Evolutionary conservation across 371 early-diverging fungal genomes (phyloP), one percentile per base, ranked within the genome.

Genomic region (Zancudomyces culisetae): DNA sequence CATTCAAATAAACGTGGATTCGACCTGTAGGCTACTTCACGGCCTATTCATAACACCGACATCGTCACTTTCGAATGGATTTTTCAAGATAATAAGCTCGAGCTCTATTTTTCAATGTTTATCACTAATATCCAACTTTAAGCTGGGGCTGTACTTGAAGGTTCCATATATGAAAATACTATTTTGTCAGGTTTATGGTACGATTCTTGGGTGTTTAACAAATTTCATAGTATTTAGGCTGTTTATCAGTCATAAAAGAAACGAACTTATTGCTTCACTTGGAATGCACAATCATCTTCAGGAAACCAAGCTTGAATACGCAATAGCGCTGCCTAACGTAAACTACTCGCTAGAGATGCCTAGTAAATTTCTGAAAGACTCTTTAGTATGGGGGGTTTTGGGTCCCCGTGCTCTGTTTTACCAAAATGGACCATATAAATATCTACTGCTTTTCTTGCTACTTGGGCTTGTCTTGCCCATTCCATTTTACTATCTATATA

Each of bases 131-230:
- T 49, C 58, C 15, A 76, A 76, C 56, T 60, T 77, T 15, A 77
- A 76, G 75, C 49, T 64, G 10, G 60, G 57, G 21, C 51, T 54
- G 26, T 64, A 64, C 52, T 50, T 64, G 56, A 64, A 79, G 58
- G 73, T 78, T 3, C 80, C 80, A 30, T 77, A 77, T 1, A 52
- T 67, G 18, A 71, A 71, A 46, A 73, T 80, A 75, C 77, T 76
- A 50, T 54, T 64, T 41, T 66, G 64, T 49, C 78, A 80, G 54
- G 55, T 72, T 42, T 59, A 56, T 60, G 78, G 50, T 69, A 74
- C 77, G 22, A 3, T 65, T 23, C 28, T 51, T 18, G 51, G 41
- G 3, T 30, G 27, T 42, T 23, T 51, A 23, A 21, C 51, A 30
- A 47, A 27, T 24, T 47, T 47, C n/a, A 27, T n/a, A 26, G n/a